Conservation (phyloP, 2,329 filamentous ascomycete species). For the Ophiostoma tasmaniense region DNA sequence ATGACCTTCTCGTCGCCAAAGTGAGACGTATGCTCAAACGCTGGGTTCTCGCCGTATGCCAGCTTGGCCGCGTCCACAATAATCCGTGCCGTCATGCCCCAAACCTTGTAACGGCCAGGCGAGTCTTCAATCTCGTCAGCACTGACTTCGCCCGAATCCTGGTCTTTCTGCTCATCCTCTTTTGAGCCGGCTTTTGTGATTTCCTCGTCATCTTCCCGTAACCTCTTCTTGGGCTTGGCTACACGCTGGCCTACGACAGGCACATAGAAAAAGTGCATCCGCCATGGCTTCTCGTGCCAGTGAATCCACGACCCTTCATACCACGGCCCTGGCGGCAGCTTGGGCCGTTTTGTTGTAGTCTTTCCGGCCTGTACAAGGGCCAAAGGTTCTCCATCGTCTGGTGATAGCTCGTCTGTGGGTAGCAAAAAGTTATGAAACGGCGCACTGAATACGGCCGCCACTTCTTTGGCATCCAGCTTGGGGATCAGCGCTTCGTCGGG, state of each 20-base stretch:
- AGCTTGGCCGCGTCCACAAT: constrained; percentile 79
- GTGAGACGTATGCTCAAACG: constrained; percentile 61
- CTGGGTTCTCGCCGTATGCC: constrained; percentile 73
- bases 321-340: constrained; percentile 55
- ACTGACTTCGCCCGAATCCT: constrained; percentile 20
- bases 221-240: constrained; percentile 41
- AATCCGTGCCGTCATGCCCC: constrained; percentile 90
- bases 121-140: constrained; percentile 29
- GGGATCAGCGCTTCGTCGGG: constrained; percentile 69
- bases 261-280: constrained; percentile 86
- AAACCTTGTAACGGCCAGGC: constrained; percentile 65
- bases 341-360: constrained; percentile 9
- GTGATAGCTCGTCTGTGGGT: constrained; percentile 45
- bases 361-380: not conserved
- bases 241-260: constrained; percentile 65
- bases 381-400: constrained; percentile 14
- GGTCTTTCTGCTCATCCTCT: constrained; percentile 15
- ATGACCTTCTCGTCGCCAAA: constrained; percentile 48
- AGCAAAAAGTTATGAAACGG: constrained; percentile 77
- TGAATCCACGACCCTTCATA: constrained; percentile 76
- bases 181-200: constrained; percentile 15
- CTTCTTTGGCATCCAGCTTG: constrained; percentile 76
- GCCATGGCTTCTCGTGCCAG: constrained; percentile 73
- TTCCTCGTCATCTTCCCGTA: not conserved
- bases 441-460: constrained; percentile 87